These are phyloP conservation scores for Syncephalastrum racemosum DNA, from an alignment of 371 early-diverging fungal genomes.

Conservation along the genomic window DNA sequence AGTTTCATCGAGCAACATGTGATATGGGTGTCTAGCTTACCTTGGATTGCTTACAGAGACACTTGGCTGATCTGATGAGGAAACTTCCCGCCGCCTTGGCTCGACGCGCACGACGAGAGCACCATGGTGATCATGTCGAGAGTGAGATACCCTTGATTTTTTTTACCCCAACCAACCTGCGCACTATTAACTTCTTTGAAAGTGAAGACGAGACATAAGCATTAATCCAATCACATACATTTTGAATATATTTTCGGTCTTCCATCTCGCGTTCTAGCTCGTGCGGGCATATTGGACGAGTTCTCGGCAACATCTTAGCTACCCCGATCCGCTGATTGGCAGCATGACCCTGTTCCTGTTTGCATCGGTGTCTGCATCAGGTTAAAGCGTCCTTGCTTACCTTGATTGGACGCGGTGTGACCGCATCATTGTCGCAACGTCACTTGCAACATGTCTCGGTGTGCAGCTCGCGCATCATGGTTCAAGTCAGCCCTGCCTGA, in stretches of 20 bases:
- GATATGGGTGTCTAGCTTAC: not conserved
- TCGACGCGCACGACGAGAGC: not conserved
- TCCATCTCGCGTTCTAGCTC: no score
- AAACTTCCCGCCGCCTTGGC: not conserved
- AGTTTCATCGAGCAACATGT: not conserved
- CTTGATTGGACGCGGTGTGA: slow-evolving; percentile 60
- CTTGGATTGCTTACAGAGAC: not conserved
- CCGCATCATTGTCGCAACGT: slow-evolving; percentile 53
- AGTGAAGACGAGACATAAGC: no score
- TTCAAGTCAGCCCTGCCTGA: slow-evolving; percentile 44
- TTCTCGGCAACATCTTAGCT: slow-evolving; percentile 53
- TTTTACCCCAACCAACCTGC: slow-evolving; percentile 1
- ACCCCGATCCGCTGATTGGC: slow-evolving; percentile 51
- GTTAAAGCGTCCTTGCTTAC: slow-evolving; percentile 55
- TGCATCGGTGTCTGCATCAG: slow-evolving; percentile 53
- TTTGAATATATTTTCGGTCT: no score
- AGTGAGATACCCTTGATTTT: not conserved
- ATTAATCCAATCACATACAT: no score
- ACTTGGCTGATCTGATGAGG: not conserved
- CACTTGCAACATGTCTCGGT: slow-evolving; percentile 49
- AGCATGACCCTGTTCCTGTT: slow-evolving; percentile 65
- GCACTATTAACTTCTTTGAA: no score
- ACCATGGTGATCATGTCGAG: not conserved
- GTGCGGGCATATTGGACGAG: slow-evolving; percentile 55
- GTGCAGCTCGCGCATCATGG: slow-evolving; percentile 54